Evolutionary conservation across 306 rosid genomes (phyloP).

Genomic region (Herpetospermum pedunculosum): DNA sequence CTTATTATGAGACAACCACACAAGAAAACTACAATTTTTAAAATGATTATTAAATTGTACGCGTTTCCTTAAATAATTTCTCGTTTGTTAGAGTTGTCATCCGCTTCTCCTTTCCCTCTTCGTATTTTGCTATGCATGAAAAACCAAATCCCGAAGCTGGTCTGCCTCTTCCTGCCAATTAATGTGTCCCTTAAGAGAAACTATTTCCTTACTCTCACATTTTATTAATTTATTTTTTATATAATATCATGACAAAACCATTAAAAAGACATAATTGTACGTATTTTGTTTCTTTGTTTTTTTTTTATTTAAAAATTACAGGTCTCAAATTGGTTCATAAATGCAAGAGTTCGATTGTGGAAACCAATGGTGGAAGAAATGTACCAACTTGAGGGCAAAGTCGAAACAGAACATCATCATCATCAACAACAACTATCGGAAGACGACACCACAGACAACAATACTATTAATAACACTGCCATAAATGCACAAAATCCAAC

Average conservation of each 20-base stretch:
- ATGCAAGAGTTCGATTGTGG: constrained; percentile 77
- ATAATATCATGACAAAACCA: neutral
- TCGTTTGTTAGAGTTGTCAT: too few species aligned
- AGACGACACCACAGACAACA: neutral
- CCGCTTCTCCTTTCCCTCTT: too few species aligned
- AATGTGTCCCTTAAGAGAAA: too few species aligned
- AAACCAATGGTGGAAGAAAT: constrained; percentile 82
- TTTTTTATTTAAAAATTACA: neutral
- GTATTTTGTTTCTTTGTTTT: neutral
- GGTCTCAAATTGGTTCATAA: constrained; percentile 78
- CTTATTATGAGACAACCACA: too few species aligned
- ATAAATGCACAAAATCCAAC: constrained; percentile 35
- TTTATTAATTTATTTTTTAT: neutral
- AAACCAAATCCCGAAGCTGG: neutral
- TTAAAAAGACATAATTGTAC: neutral
- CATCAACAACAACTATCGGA: neutral
- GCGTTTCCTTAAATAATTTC: too few species aligned
- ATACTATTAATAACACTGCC: constrained; percentile 12
- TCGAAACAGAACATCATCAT: constrained; percentile 2
- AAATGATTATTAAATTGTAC: too few species aligned
- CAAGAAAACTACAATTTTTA: too few species aligned
- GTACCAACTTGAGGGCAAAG: constrained; percentile 62
- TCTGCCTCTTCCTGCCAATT: too few species aligned
- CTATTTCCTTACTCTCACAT: too few species aligned
- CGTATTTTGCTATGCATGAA: neutral